Evolutionary conservation across 2,329 filamentous ascomycete genomes (phyloP).

Genomic region (Fusarium robinianum): DNA sequence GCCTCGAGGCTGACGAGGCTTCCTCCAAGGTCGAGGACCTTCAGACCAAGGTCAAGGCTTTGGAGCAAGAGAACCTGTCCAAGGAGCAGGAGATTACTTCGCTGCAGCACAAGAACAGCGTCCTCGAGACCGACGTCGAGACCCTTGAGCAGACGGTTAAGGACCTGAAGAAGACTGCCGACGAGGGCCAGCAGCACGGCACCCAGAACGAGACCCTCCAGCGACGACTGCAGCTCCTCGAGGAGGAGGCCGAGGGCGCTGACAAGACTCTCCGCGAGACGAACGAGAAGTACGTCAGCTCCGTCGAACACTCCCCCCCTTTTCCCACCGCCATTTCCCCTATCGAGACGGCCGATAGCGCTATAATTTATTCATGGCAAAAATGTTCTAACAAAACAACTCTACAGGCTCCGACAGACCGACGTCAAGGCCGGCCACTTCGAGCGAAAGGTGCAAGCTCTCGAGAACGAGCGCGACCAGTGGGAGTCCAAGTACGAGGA

Average conservation of each 20-base stretch:
- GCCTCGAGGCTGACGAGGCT: conserved; percentile 89
- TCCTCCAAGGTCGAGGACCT: conserved; percentile 83
- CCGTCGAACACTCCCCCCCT: conserved; percentile 12
- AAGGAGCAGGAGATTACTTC: conserved; percentile 99
- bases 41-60: conserved; percentile 79
- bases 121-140: conserved; percentile 89
- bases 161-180: conserved; percentile 84
- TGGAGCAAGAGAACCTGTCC: conserved; percentile 92
- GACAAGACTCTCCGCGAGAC: conserved; percentile 96
- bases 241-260: conserved; percentile 96
- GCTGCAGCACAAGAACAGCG: conserved; percentile 89
- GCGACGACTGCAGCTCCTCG: conserved; percentile 90
- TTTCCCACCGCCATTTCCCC: conserved; percentile 33
- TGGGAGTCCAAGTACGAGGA: conserved; percentile 99
- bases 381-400: conserved; percentile 23
- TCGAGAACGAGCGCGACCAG: conserved; percentile 87
- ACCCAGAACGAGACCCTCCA: conserved; percentile 90
- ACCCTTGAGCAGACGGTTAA: conserved; percentile 85
- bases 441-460: conserved; percentile 97
- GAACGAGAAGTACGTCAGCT: conserved; percentile 87
- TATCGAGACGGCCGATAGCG: conserved; percentile 11
- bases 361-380: not conserved
- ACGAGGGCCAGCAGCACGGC: conserved; percentile 80
- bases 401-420: conserved; percentile 87
- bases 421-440: conserved; percentile 99